phyloP scores from a whole-genome alignment of 2,329 filamentous ascomycete genomes.

The Incumbomyces delicatus region DNA sequence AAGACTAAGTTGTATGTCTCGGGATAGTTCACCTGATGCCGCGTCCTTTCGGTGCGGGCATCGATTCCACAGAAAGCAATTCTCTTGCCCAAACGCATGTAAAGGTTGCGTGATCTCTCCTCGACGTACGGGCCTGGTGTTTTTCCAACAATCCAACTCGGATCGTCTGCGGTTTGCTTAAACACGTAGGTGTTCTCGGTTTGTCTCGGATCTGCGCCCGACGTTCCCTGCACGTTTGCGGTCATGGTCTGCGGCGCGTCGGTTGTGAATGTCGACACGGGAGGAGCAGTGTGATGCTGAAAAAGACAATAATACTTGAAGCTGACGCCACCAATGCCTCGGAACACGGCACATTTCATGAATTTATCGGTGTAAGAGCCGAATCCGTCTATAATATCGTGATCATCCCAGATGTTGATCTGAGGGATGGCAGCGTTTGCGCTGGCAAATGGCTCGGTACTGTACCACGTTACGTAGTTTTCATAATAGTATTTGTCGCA shows the following conservation, averaged over 20 bases:
- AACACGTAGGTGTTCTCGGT: conserved; percentile 64
- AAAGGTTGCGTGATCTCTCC: conserved; percentile 51
- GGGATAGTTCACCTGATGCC: conserved; percentile 83
- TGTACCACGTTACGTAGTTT: conserved; percentile 59
- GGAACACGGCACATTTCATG: conserved; percentile 56
- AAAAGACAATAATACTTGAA: conserved; percentile 57
- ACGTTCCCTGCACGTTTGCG: conserved; percentile 37
- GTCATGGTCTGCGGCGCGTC: conserved; percentile 51
- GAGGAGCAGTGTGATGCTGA: conserved; percentile 72
- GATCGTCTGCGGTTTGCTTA: conserved; percentile 47
- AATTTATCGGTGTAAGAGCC: conserved; percentile 58
- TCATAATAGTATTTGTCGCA: conserved; percentile 55
- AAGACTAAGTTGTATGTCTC: conserved; percentile 55
- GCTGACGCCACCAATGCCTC: conserved; percentile 51
- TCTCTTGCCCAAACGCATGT: conserved; percentile 54
- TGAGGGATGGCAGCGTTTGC: conserved; percentile 55
- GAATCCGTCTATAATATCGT: conserved; percentile 59
- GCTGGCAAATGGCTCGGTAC: conserved; percentile 51
- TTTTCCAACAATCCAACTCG: conserved; percentile 69
- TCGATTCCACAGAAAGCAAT: conserved; percentile 55
- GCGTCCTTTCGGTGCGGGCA: conserved; percentile 63
- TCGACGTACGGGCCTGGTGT: conserved; percentile 60
- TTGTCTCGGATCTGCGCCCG: conserved; percentile 58
- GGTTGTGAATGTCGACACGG: conserved; percentile 74
- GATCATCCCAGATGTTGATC: conserved; percentile 57